A percentile compares a stretch with the other conserved stretches of the same genome.
Conservation (phyloP, 371 early-diverging fungal genomes). For the Mucor irregularis region DNA sequence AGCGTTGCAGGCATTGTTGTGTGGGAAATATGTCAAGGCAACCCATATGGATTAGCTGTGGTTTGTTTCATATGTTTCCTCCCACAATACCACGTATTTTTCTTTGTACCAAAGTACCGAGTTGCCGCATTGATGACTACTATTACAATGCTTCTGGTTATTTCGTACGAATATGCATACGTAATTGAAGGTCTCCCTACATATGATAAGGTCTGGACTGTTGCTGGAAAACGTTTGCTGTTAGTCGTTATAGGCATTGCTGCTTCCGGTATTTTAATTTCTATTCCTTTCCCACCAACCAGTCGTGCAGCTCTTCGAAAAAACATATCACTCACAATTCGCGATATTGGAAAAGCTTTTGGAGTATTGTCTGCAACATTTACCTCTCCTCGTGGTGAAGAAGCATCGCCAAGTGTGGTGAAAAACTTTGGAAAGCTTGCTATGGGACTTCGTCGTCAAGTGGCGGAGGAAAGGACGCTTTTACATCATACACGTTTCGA, state of each 20-base stretch:
- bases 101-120: slow-evolving; percentile 24
- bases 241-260: slow-evolving; percentile 39
- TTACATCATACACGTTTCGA: slow-evolving; percentile 35
- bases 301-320: slow-evolving; percentile 45
- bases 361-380: slow-evolving; percentile 28
- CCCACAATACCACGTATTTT: slow-evolving; percentile 34
- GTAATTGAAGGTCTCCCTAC: neutral
- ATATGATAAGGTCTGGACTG: slow-evolving; percentile 32
- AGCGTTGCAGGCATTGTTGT: slow-evolving; percentile 38
- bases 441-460: slow-evolving; percentile 35
- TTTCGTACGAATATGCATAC: slow-evolving; percentile 35
- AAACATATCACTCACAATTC: slow-evolving; percentile 33
- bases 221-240: slow-evolving; percentile 46
- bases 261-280: slow-evolving; percentile 33
- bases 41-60: slow-evolving; percentile 39
- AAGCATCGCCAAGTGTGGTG: slow-evolving; percentile 14
- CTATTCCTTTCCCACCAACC: slow-evolving; percentile 35
- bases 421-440: slow-evolving; percentile 34
- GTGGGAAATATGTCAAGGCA: slow-evolving; percentile 47
- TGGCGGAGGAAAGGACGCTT: slow-evolving; percentile 34
- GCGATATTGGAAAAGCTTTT: slow-evolving; percentile 40
- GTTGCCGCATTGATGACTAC: slow-evolving; percentile 30
- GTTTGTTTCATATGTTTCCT: slow-evolving; percentile 30
- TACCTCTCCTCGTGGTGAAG: neutral
- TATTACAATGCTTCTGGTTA: slow-evolving; percentile 33